A percentile compares a stretch with the other conserved stretches of the same genome.
Conservation (phyloP, 2,329 filamentous ascomycete species). For the Hysterium pulicare region DNA sequence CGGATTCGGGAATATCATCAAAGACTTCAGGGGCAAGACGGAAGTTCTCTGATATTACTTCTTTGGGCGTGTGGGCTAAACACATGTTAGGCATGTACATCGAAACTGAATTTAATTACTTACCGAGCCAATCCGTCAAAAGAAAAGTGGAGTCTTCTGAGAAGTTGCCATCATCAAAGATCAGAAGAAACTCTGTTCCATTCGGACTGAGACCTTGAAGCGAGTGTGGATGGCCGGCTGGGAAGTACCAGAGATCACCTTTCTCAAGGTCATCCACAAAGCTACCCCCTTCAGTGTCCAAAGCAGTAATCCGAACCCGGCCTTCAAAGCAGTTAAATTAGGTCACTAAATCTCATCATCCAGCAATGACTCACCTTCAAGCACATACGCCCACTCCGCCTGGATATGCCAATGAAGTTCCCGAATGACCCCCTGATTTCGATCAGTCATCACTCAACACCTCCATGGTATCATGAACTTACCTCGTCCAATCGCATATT, state of each 20-base stretch:
- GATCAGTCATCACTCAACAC: no score
- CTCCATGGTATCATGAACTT: background rate
- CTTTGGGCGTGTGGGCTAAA: slow-evolving; percentile 63
- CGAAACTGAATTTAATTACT: no score
- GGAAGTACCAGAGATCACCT: slow-evolving; percentile 80
- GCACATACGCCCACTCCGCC: slow-evolving; percentile 73
- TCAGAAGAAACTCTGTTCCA: slow-evolving; percentile 62
- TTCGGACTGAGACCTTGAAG: slow-evolving; percentile 68
- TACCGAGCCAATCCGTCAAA: slow-evolving; percentile 64
- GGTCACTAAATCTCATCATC: no score
- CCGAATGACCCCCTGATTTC: slow-evolving; percentile 61
- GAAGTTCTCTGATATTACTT: slow-evolving; percentile 72
- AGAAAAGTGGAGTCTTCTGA: slow-evolving; percentile 68
- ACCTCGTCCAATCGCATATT: slow-evolving; percentile 70
- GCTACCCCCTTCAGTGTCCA: slow-evolving; percentile 71
- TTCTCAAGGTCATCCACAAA: slow-evolving; percentile 74
- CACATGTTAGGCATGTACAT: background rate
- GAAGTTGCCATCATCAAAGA: slow-evolving; percentile 60
- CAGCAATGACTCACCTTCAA: no score
- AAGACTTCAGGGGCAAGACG: slow-evolving; percentile 69
- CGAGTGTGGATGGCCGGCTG: slow-evolving; percentile 72
- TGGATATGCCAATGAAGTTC: slow-evolving; percentile 81
- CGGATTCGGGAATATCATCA: slow-evolving; percentile 59
- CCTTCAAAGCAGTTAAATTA: no score
- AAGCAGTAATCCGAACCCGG: slow-evolving; percentile 66